Base-by-base conservation (phyloP, 139 green algal species). In the Chlamydomonas sp. region DNA sequence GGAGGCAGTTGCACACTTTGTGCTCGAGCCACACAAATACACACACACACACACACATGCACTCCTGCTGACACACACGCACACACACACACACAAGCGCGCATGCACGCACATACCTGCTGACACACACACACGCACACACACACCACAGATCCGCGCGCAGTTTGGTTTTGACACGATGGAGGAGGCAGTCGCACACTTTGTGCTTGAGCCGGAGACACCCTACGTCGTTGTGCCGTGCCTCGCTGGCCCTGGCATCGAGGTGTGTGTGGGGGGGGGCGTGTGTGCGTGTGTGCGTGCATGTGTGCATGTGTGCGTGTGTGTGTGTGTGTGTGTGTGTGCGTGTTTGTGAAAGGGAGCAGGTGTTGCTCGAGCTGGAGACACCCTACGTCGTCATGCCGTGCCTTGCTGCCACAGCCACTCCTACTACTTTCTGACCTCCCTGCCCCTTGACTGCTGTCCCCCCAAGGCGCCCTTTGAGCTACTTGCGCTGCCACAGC, bases 21-120 rank as follows among this genome's bases (percentile, higher is more conserved):
- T 59, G 3, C 57, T 83, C 39, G 73, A 83, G 48, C 77, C 77
- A n/a, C n/a, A n/a, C n/a, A n/a, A n/a, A n/a, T n/a, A n/a, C n/a
- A n/a, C n/a, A n/a, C n/a, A n/a, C n/a, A n/a, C n/a, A n/a, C n/a
- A n/a, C n/a, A n/a, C n/a, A n/a, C n/a, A n/a, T n/a, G n/a, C n/a
- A n/a, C n/a, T n/a, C n/a, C n/a, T n/a, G n/a, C n/a, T n/a, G n/a
- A n/a, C n/a, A n/a, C n/a, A n/a, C n/a, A n/a, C n/a, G n/a, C n/a
- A n/a, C n/a, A n/a, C n/a, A n/a, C n/a, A n/a, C n/a, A n/a, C n/a
- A n/a, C n/a, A n/a, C n/a, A n/a, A n/a, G n/a, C n/a, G n/a, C n/a
- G n/a, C n/a, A n/a, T n/a, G n/a, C n/a, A n/a, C n/a, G n/a, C n/a
- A n/a, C n/a, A n/a, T n/a, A n/a, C n/a, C n/a, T n/a, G n/a, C n/a